Evolutionary conservation across 2,329 filamentous ascomycete genomes (phyloP).

Genomic region (Trichophyton verrucosum): DNA sequence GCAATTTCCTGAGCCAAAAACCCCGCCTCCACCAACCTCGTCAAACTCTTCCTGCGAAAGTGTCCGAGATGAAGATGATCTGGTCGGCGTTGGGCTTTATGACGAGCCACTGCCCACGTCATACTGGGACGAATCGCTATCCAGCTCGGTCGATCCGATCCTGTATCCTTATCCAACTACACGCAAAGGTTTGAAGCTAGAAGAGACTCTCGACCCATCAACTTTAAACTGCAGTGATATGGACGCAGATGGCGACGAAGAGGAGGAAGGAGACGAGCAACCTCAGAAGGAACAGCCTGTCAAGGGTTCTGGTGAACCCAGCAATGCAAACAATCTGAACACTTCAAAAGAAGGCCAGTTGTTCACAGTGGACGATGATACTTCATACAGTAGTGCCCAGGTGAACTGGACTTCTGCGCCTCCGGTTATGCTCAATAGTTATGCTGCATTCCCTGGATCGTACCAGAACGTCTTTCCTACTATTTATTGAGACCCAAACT

Average conservation of each 20-base stretch:
- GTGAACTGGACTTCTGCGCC: not conserved
- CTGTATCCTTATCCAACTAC: constrained; percentile 42
- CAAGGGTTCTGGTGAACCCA: not conserved
- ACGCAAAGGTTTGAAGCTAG: constrained; percentile 66
- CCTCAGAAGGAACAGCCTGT: not conserved
- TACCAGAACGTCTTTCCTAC: not conserved
- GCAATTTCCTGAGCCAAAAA: constrained; percentile 20
- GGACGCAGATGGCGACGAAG: constrained; percentile 44
- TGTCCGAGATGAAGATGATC: constrained; percentile 53
- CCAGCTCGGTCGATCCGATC: constrained; percentile 27
- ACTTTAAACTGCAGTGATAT: constrained; percentile 35
- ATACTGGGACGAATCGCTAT: constrained; percentile 32
- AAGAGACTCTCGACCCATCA: constrained; percentile 62
- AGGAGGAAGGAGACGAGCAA: constrained; percentile 41
- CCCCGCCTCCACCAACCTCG: constrained; percentile 8
- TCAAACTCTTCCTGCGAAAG: constrained; percentile 25
- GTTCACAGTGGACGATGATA: not conserved
- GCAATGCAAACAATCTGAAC: not conserved
- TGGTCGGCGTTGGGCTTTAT: constrained; percentile 74
- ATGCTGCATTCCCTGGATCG: not conserved
- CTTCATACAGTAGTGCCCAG: not conserved
- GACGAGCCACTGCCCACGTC: constrained; percentile 50
- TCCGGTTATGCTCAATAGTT: not conserved
- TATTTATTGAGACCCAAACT: not conserved
- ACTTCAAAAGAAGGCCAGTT: not conserved